Percentiles rank a stretch among this genome's conserved stretches.
Conservation (phyloP, 176 grass and related monocot species). For the Neostapfia colusana region DNA sequence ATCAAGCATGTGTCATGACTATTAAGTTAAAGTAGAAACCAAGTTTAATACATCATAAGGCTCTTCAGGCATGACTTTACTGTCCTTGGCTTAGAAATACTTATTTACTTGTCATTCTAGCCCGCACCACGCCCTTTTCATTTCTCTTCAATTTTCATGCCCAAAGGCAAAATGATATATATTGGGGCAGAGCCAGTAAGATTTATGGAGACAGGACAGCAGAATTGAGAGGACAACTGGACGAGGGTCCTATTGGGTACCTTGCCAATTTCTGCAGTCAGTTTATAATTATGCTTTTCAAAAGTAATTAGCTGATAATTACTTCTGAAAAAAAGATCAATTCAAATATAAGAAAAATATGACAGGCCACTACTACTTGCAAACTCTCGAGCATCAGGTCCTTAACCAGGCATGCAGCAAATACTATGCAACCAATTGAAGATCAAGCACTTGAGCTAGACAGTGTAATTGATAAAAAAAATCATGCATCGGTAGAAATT, state of each 20-base stretch:
- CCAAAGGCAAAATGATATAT: no score
- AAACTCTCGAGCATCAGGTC: not conserved
- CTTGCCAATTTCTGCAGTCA: not conserved
- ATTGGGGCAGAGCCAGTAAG: not conserved
- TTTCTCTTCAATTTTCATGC: no score
- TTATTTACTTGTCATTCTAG: no score
- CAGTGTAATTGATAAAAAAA: not conserved
- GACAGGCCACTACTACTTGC: not conserved
- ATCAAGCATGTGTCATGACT: constrained; percentile 4
- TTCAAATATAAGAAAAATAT: not conserved
- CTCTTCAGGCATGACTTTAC: not conserved
- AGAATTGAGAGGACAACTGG: not conserved
- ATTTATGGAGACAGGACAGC: not conserved
- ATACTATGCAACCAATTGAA: not conserved
- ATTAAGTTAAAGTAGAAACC: not conserved
- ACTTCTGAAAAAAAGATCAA: not conserved
- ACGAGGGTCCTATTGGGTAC: not conserved
- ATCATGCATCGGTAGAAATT: not conserved
- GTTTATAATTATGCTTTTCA: constrained; percentile 1
- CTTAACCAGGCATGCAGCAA: not conserved
- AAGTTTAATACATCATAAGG: not conserved
- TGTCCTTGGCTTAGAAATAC: not conserved
- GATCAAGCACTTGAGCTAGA: constrained; percentile 11
- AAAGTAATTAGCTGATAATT: not conserved
- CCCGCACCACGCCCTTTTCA: no score